phyloP scores from a whole-genome alignment of 2,329 filamentous ascomycete species.

The Bipolaris sorokiniana region DNA sequence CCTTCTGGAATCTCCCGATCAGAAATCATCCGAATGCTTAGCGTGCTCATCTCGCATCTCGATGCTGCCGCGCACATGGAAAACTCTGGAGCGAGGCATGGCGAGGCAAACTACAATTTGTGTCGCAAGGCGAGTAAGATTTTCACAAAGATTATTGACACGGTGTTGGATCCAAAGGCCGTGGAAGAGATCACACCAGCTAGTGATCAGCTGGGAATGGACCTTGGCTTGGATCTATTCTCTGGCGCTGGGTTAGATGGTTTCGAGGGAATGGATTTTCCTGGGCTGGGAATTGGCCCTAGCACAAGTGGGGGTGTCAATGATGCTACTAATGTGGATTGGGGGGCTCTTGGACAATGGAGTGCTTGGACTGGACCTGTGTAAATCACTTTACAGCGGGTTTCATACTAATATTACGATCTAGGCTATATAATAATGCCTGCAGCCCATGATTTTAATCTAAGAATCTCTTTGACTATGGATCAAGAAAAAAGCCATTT shows the following conservation, averaged over 20 bases:
- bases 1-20: slow-evolving; percentile 42
- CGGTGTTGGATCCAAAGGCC: slow-evolving; percentile 34
- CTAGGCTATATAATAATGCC: not conserved
- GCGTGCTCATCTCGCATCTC: slow-evolving; percentile 50
- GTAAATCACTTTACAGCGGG: not conserved
- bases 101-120: slow-evolving; percentile 44
- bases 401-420: not conserved
- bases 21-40: slow-evolving; percentile 49
- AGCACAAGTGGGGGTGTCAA: slow-evolving; percentile 15
- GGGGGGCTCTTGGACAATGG: slow-evolving; percentile 40
- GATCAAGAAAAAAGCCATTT: too few species aligned
- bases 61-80: slow-evolving; percentile 41
- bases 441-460: not conserved
- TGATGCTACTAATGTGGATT: slow-evolving; percentile 24
- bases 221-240: slow-evolving; percentile 34
- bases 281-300: slow-evolving; percentile 20
- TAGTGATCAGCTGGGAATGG: slow-evolving; percentile 18
- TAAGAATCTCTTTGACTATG: too few species aligned
- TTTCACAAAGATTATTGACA: slow-evolving; percentile 41
- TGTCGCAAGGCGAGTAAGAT: slow-evolving; percentile 40
- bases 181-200: slow-evolving; percentile 22
- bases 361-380: slow-evolving; percentile 17
- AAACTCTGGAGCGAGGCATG: slow-evolving; percentile 40
- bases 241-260: slow-evolving; percentile 36
- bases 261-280: slow-evolving; percentile 39